Conservation (phyloP, 306 rosid genomes). For the Aeschynomene evenia region DNA sequence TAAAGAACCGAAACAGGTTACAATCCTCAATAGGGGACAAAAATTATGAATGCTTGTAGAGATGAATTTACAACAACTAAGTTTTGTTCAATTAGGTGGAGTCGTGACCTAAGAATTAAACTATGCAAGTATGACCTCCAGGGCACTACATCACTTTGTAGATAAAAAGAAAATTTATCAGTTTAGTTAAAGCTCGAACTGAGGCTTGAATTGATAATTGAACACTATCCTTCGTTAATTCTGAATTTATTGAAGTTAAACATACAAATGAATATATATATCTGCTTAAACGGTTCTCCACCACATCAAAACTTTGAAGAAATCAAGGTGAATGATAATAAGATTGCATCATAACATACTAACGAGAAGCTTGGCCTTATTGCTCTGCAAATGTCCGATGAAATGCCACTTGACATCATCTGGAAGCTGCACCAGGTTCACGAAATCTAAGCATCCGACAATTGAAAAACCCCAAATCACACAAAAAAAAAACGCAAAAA, state of each 20-base stretch:
- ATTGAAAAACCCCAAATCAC: background rate
- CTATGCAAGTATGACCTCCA: background rate
- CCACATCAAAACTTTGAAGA: background rate
- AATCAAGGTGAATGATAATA: background rate
- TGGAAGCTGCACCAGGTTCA: constrained; percentile 63
- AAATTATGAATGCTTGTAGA: background rate
- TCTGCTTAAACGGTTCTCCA: background rate
- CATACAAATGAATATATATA: background rate
- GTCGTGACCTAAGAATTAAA: background rate
- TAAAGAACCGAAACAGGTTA: constrained; percentile 19
- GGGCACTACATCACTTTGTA: background rate
- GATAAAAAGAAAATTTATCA: background rate
- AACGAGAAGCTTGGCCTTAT: constrained; percentile 79
- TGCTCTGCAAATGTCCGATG: constrained; percentile 90
- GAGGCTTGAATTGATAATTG: background rate
- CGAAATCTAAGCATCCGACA: background rate
- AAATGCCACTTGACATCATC: constrained; percentile 90
- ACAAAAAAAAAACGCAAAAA: background rate
- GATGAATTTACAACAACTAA: background rate
- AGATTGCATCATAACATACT: constrained; percentile 39
- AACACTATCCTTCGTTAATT: background rate
- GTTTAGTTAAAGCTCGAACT: background rate
- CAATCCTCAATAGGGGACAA: background rate
- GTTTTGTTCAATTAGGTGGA: too few species aligned
- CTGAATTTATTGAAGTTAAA: background rate